Conservation (phyloP, 495 filamentous ascomycete genomes). For the Aspergillus nanangensis region DNA sequence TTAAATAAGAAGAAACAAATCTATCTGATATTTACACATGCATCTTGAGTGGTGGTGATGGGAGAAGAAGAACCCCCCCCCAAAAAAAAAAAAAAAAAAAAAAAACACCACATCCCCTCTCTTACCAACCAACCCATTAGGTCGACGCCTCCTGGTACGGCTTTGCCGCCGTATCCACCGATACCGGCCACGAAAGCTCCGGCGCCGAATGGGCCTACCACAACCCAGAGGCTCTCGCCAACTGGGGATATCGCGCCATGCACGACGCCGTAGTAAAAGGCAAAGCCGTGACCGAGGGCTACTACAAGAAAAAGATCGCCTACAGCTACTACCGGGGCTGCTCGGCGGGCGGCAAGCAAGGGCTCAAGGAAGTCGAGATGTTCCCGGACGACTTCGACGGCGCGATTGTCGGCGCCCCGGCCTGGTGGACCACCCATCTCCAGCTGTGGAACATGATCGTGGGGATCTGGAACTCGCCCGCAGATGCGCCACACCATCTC, state of each 20-base stretch:
- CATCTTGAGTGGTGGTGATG: no score
- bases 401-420: conserved; percentile 41
- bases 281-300: conserved; percentile 31
- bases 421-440: conserved; percentile 40
- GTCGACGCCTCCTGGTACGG: no score
- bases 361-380: conserved; percentile 45
- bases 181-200: no score
- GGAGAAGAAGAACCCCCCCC: no score
- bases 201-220: no score
- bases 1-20: no score
- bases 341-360: conserved; percentile 50
- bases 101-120: no score
- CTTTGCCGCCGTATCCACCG: no score
- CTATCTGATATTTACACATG: no score
- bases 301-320: conserved; percentile 20
- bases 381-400: conserved; percentile 44
- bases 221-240: conserved; percentile 38
- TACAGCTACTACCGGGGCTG: conserved; percentile 53
- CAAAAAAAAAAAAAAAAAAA: no score
- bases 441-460: no score
- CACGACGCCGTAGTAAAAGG: conserved; percentile 28
- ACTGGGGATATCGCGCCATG: conserved; percentile 41
- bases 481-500: conserved; percentile 72
- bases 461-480: conserved; percentile 73
- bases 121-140: no score